Conservation (phyloP, 164 flowering plant species). For the Pachysandra terminalis region DNA sequence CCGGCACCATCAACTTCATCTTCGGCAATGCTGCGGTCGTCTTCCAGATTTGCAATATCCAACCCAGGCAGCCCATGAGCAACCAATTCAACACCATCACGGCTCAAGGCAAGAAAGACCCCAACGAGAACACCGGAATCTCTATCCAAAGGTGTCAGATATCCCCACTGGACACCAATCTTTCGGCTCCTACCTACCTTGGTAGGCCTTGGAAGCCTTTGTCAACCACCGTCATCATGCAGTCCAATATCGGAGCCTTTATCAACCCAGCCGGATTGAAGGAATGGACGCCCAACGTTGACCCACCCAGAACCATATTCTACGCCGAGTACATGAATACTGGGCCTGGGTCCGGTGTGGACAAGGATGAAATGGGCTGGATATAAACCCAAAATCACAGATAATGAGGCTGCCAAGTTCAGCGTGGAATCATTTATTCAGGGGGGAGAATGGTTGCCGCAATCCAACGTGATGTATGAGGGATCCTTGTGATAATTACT, state of each 20-base stretch:
- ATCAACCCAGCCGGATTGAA: slow-evolving; percentile 61
- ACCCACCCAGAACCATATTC: slow-evolving; percentile 54
- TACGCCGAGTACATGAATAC: slow-evolving; percentile 75
- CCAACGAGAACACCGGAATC: slow-evolving; percentile 67
- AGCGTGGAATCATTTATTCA: slow-evolving; percentile 48
- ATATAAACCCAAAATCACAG: slow-evolving; percentile 34
- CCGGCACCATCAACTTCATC: slow-evolving; percentile 83
- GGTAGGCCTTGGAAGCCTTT: slow-evolving; percentile 88
- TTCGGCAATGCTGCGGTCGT: slow-evolving; percentile 75
- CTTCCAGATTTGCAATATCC: slow-evolving; percentile 61
- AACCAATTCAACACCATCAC: slow-evolving; percentile 73
- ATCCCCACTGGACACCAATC: slow-evolving; percentile 19
- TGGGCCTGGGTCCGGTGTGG: slow-evolving; percentile 56
- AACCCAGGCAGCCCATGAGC: slow-evolving; percentile 56
- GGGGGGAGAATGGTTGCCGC: slow-evolving; percentile 54
- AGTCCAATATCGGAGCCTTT: slow-evolving; percentile 41
- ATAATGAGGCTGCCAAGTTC: slow-evolving; percentile 35
- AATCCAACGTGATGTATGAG: slow-evolving; percentile 26
- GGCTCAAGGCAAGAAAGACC: slow-evolving; percentile 79
- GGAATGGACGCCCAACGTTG: slow-evolving; percentile 40
- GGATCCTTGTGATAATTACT: slow-evolving; percentile 29
- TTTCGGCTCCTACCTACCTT: slow-evolving; percentile 52
- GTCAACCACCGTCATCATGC: slow-evolving; percentile 75
- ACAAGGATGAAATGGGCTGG: slow-evolving; percentile 79
- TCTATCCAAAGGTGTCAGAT: slow-evolving; percentile 52